A percentile compares a stretch with the other conserved stretches of the same genome.
phyloP scores from a whole-genome alignment of 257 asterid species.

The Apocynum venetum region DNA sequence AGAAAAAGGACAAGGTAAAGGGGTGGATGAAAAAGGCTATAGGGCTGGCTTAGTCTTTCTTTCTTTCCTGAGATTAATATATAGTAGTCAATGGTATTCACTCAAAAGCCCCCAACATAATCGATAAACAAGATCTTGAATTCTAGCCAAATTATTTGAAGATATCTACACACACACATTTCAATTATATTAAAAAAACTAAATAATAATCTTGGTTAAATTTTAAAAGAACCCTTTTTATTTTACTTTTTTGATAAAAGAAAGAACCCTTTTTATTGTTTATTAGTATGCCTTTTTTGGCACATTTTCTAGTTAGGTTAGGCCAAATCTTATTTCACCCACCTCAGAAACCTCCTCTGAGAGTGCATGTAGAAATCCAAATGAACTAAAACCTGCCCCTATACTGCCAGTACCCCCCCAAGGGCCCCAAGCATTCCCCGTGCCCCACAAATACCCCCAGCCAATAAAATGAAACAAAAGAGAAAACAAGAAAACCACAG shows the following conservation, averaged over 20 bases:
- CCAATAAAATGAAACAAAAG: not conserved
- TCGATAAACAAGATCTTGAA: not conserved
- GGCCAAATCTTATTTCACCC: constrained; percentile 23
- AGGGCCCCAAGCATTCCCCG: too few species aligned
- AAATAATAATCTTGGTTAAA: not conserved
- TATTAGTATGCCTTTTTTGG: not conserved
- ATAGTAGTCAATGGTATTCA: constrained; percentile 2
- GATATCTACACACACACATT: not conserved
- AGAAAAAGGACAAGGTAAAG: not conserved
- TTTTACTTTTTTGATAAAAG: not conserved
- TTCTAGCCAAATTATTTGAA: not conserved
- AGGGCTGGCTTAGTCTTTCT: not conserved
- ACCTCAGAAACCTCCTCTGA: constrained; percentile 18
- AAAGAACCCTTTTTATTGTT: not conserved
- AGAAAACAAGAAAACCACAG: not conserved
- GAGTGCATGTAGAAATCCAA: constrained; percentile 26
- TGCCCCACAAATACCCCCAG: too few species aligned
- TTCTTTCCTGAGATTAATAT: constrained; percentile 6
- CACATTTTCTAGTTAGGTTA: constrained; percentile 14
- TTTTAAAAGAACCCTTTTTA: not conserved
- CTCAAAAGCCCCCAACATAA: not conserved
- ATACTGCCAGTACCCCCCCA: not conserved
- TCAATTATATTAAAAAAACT: not conserved
- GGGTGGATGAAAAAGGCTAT: not conserved
- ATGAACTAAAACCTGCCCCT: constrained; percentile 1